phyloP scores from a whole-genome alignment of 306 rosid species.

The Prunus mira region DNA sequence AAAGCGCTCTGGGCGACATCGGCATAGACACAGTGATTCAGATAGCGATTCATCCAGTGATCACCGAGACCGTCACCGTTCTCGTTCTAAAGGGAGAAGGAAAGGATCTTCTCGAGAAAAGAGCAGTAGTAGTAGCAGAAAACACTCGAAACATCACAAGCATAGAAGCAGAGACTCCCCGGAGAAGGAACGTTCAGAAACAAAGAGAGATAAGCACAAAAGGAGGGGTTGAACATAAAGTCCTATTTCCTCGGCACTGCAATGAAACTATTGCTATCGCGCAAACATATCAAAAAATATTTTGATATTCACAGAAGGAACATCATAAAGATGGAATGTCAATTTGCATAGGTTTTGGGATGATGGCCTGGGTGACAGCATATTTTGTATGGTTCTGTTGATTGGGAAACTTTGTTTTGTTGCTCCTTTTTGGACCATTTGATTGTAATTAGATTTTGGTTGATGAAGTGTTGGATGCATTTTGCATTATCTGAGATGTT shows the following conservation, averaged over 20 bases:
- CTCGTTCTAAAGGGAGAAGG: slow-evolving; percentile 56
- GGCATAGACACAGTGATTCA: slow-evolving; percentile 43
- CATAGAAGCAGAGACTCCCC: slow-evolving; percentile 56
- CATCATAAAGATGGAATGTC: too few species aligned
- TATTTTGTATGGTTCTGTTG: neutral
- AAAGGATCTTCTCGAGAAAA: slow-evolving; percentile 66
- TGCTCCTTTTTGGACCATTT: neutral
- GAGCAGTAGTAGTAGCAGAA: slow-evolving; percentile 48
- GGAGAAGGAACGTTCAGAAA: slow-evolving; percentile 41
- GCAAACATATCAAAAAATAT: too few species aligned
- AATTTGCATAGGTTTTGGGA: neutral
- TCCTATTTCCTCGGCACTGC: neutral
- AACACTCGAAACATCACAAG: slow-evolving; percentile 60
- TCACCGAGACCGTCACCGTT: slow-evolving; percentile 37
- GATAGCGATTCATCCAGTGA: slow-evolving; percentile 54
- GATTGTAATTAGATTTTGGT: neutral
- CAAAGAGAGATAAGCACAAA: slow-evolving; percentile 48
- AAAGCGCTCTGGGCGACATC: slow-evolving; percentile 53
- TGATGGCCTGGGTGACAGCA: neutral
- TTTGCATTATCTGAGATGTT: neutral
- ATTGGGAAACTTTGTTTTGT: neutral
- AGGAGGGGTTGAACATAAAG: slow-evolving; percentile 42
- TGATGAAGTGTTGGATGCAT: neutral
- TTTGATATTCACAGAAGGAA: too few species aligned
- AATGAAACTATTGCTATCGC: too few species aligned